Evolutionary conservation across 2,329 filamentous ascomycete genomes (phyloP).

Genomic region (Aphanocladium album): DNA sequence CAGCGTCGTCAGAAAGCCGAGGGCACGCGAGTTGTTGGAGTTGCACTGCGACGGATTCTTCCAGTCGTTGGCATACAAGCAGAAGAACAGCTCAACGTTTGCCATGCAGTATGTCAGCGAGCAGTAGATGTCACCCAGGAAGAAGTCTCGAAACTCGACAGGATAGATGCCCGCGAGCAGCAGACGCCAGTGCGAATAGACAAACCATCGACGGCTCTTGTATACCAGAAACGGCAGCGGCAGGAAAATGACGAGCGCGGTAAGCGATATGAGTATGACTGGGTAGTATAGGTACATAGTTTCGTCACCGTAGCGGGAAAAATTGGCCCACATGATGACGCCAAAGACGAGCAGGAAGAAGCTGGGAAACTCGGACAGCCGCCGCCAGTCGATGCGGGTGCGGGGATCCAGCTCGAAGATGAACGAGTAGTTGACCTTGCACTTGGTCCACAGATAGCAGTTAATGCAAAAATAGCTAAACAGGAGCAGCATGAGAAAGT

Average conservation of each 20-base stretch:
- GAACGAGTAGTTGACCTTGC: constrained; percentile 93
- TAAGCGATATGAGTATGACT: constrained; percentile 68
- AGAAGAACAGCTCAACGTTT: constrained; percentile 91
- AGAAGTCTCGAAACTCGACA: constrained; percentile 96
- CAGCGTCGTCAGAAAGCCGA: constrained; percentile 80
- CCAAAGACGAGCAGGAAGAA: constrained; percentile 76
- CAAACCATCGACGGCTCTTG: constrained; percentile 76
- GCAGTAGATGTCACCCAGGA: constrained; percentile 95
- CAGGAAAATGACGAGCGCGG: constrained; percentile 64
- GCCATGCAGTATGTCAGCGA: constrained; percentile 87
- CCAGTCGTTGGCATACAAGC: constrained; percentile 81
- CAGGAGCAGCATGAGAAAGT: constrained; percentile 77
- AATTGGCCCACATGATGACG: constrained; percentile 85
- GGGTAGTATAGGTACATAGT: constrained; percentile 82
- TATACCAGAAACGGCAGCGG: constrained; percentile 72
- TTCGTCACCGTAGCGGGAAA: constrained; percentile 60
- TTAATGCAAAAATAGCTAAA: constrained; percentile 81
- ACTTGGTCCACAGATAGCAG: constrained; percentile 74
- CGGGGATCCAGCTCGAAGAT: constrained; percentile 94
- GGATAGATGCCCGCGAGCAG: constrained; percentile 81
- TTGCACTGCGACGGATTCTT: constrained; percentile 71
- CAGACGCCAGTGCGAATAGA: constrained; percentile 85
- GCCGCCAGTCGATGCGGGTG: constrained; percentile 82
- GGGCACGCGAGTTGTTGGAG: constrained; percentile 72
- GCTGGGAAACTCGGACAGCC: constrained; percentile 80